Conservation (phyloP, 768 basidiomycete genomes). For the Agrocybe praecox region DNA sequence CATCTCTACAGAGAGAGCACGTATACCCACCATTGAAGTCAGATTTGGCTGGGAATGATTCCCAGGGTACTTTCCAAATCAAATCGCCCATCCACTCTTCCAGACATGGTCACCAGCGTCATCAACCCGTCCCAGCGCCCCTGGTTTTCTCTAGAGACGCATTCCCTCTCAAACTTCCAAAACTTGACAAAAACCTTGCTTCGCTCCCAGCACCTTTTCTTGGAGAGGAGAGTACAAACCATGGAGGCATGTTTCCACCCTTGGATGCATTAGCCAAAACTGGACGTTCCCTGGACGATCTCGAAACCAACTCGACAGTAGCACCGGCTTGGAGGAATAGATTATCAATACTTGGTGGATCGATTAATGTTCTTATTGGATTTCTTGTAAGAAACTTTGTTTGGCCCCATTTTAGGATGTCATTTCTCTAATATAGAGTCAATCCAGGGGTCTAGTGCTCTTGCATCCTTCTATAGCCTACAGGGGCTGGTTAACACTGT, state of each 20-base stretch:
- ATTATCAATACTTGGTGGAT: conserved; percentile 48
- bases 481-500: conserved; percentile 70
- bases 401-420: too few species aligned
- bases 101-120: conserved; percentile 19
- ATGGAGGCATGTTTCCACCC: conserved; percentile 57
- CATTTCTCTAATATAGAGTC: too few species aligned
- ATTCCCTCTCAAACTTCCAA: conserved; percentile 59
- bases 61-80: not conserved
- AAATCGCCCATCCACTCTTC: not conserved
- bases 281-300: conserved; percentile 54
- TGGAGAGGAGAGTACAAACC: conserved; percentile 19
- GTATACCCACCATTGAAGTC: conserved; percentile 22
- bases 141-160: conserved; percentile 61
- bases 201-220: conserved; percentile 48
- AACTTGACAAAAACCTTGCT: conserved; percentile 61
- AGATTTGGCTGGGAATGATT: not conserved
- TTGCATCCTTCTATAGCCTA: conserved; percentile 70
- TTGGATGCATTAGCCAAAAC: conserved; percentile 55
- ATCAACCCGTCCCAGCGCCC: conserved; percentile 56
- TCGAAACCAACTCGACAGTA: conserved; percentile 55
- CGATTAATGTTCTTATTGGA: conserved; percentile 52
- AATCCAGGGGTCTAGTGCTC: conserved; percentile 65
- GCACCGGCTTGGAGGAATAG: conserved; percentile 59
- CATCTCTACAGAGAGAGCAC: conserved; percentile 10
- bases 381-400: conserved; percentile 45